Evolutionary conservation across 306 rosid species (phyloP).

Genomic region (Cucurbita ficifolia): DNA sequence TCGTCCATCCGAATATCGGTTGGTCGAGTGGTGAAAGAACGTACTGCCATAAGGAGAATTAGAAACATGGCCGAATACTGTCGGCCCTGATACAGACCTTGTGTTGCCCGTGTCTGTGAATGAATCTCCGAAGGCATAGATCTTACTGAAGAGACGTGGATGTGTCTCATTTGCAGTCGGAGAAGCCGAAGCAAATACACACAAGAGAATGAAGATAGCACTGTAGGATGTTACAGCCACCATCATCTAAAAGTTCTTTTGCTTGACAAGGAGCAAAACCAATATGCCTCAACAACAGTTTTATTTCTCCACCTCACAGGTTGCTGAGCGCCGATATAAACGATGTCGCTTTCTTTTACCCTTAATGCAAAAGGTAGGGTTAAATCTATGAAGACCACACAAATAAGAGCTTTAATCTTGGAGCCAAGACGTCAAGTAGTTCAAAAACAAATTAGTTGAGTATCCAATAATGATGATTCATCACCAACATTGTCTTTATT

Average conservation of each 20-base stretch:
- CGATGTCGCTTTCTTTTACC: background rate
- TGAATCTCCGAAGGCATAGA: slow-evolving; percentile 84
- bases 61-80: slow-evolving; percentile 67
- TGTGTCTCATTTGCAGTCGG: slow-evolving; percentile 1
- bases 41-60: slow-evolving; percentile 62
- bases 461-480: background rate
- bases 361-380: background rate
- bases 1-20: slow-evolving; percentile 82
- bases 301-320: background rate
- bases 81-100: slow-evolving; percentile 44
- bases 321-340: background rate
- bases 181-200: slow-evolving; percentile 5
- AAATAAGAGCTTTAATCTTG: background rate
- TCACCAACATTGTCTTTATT: background rate
- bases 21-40: slow-evolving; percentile 71
- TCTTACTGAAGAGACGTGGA: slow-evolving; percentile 43
- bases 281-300: background rate
- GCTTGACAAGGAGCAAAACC: background rate
- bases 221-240: slow-evolving; percentile 1
- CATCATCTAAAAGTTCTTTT: background rate
- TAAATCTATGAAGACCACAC: background rate
- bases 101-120: slow-evolving; percentile 98
- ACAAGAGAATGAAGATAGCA: slow-evolving; percentile 19
- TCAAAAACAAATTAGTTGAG: background rate
- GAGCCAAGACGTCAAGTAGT: background rate